Percentiles rank a stretch among this genome's conserved stretches.
phyloP scores from a whole-genome alignment of 2,329 filamentous ascomycete genomes.

The Beauveria australis region DNA sequence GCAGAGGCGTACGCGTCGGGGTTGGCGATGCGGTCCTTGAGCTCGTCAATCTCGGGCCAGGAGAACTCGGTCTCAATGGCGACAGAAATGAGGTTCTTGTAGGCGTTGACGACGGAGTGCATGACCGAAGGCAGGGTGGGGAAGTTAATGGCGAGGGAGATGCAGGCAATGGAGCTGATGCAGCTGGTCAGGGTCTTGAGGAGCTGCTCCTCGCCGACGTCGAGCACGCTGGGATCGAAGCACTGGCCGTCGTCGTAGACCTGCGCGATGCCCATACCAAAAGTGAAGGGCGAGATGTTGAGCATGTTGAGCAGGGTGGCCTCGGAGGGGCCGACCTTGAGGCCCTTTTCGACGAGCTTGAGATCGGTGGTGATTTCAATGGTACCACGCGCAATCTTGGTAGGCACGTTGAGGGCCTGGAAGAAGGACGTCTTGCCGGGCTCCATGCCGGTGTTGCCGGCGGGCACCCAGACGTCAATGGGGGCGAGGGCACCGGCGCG shows the following conservation, averaged over 20 bases:
- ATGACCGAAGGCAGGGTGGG: constrained; percentile 93
- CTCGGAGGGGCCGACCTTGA: constrained; percentile 97
- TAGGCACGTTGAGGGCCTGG: constrained; percentile 99
- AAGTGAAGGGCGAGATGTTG: constrained; percentile 99
- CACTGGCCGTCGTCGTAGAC: constrained; percentile 97
- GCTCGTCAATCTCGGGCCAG: constrained; percentile 92
- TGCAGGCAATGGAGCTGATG: constrained; percentile 76
- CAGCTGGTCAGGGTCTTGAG: constrained; percentile 73
- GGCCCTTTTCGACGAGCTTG: constrained; percentile 89
- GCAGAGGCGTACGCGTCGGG: constrained; percentile 89
- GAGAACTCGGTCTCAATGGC: constrained; percentile 84
- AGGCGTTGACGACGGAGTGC: constrained; percentile 92
- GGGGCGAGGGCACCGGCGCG: constrained; percentile 97
- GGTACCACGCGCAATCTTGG: constrained; percentile 99
- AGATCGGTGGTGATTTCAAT: constrained; percentile 98
- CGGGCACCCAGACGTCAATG: constrained; percentile 86
- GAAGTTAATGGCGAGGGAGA: constrained; percentile 91
- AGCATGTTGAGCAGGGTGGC: constrained; percentile 98
- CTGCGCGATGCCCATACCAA: constrained; percentile 93
- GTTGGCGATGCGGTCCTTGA: constrained; percentile 99
- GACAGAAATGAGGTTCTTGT: constrained; percentile 93
- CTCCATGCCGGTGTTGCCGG: constrained; percentile 99
- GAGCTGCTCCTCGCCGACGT: constrained; percentile 92
- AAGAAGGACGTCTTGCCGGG: constrained; percentile 99
- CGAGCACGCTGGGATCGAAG: constrained; percentile 78